Base-by-base conservation (phyloP, 805 yeast genomes). In the Ogataea populi-albae region DNA sequence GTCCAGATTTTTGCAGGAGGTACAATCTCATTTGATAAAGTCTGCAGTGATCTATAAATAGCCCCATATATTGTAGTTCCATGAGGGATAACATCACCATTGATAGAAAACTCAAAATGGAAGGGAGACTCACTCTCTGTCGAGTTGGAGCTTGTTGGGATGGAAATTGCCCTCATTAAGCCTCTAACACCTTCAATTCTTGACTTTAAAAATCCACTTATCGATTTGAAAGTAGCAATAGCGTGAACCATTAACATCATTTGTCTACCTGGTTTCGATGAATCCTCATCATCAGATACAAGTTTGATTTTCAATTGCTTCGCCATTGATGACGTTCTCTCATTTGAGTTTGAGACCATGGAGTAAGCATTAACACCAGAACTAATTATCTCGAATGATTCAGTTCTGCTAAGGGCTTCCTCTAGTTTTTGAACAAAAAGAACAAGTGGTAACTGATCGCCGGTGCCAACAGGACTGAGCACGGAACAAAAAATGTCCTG, bases 1-100 rank as follows among this genome's bases (percentile, higher is more conserved):
- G 65, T 54, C 91, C 94, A 86, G 12, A 86, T 63, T 32, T 54
- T 64, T 6, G 57, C 54, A 0, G 78, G 63, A 17, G 78, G 73
- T 18, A 76, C 66, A 16, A 52, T 50, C 26, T 63, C 65, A 20
- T 62, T 62, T 1, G 69, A 46, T 12, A 60, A 48, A 6, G 42
- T 33, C 51, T 73, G 71, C 10, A 72, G 53, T 3, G 75, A 61
- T 32, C 73, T 71, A 53, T 77, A 79, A 5, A 83, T 64, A 0
- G 87, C 89, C 1, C 93, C 93, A 58, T 79, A 84, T 2, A 86
- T 70, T 0, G 95, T 86, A 0, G 85, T 76, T 34, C 75, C 85
- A 24, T 66, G 65, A 3, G 86, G 81, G 18, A 85, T 65, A 0
- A 58, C 62, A 37, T 76, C 77, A 4, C 73, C 86, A 43, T 78